phyloP scores from a whole-genome alignment of 805 yeast genomes.

The Diddensiella santjacobensis region DNA sequence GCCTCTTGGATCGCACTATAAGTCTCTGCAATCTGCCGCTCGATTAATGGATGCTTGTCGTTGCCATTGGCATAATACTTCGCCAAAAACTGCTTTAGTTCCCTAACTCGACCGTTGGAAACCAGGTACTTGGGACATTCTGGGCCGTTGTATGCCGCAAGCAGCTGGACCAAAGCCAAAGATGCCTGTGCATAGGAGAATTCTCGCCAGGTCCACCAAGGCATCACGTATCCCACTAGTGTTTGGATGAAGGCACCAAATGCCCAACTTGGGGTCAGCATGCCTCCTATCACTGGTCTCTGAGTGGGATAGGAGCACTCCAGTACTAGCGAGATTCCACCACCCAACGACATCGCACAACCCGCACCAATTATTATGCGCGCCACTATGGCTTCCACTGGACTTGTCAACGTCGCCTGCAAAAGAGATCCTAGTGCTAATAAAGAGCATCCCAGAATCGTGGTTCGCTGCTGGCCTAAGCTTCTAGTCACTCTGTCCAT shows the following conservation, averaged over 20 bases:
- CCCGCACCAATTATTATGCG: constrained; percentile 69
- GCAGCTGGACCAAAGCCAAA: constrained; percentile 54
- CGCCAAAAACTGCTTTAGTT: constrained; percentile 37
- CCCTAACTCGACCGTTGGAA: constrained; percentile 46
- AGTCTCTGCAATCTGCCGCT: constrained; percentile 11
- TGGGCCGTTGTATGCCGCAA: constrained; percentile 35
- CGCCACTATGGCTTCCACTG: constrained; percentile 65
- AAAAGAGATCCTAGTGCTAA: constrained; percentile 57
- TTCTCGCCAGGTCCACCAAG: constrained; percentile 59
- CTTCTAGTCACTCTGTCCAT: constrained; percentile 57
- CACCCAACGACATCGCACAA: constrained; percentile 64
- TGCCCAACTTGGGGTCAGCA: constrained; percentile 64
- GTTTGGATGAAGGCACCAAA: constrained; percentile 52
- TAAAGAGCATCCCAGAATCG: constrained; percentile 50
- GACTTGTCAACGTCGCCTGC: constrained; percentile 39
- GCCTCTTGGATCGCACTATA: constrained; percentile 10
- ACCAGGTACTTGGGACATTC: constrained; percentile 44
- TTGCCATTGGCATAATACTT: constrained; percentile 30
- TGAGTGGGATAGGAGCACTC: constrained; percentile 16
- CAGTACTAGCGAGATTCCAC: constrained; percentile 5
- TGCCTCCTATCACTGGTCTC: constrained; percentile 10
- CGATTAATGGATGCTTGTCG: constrained; percentile 3
- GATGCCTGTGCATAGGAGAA: constrained; percentile 68
- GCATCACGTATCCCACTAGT: constrained; percentile 65
- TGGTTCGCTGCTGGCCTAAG: constrained; percentile 58